Evolutionary conservation across 139 green algal genomes (phyloP).

Genomic region (Trebouxia sp.): DNA sequence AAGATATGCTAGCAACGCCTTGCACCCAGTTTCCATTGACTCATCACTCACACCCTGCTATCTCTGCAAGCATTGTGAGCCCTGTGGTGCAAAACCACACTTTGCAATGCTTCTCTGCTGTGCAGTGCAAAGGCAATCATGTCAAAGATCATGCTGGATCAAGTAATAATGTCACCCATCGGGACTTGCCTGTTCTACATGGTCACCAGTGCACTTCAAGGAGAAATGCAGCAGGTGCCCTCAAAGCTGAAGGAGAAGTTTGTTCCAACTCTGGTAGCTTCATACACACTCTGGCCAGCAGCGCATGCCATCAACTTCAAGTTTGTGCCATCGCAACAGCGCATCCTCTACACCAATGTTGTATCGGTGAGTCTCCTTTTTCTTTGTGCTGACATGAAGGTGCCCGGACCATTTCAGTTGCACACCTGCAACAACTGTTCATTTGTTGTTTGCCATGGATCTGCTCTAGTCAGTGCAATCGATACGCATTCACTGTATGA

Average conservation of each 20-base stretch:
- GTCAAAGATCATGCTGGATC: slow-evolving; percentile 45
- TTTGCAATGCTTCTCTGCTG: no score
- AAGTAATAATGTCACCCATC: slow-evolving; percentile 43
- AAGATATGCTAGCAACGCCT: no score
- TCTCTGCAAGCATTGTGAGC: no score
- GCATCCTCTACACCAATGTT: slow-evolving; percentile 59
- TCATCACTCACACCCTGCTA: no score
- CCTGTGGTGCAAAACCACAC: no score
- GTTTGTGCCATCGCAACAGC: slow-evolving; percentile 41
- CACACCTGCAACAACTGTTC: no score
- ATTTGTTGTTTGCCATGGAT: no score
- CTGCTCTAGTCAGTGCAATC: no score
- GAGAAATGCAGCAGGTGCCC: not conserved
- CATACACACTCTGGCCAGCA: slow-evolving; percentile 52
- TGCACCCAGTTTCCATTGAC: no score
- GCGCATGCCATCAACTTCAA: slow-evolving; percentile 59
- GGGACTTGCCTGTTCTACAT: slow-evolving; percentile 40
- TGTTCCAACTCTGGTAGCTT: slow-evolving; percentile 44
- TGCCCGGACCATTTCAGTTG: no score
- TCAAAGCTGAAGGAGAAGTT: slow-evolving; percentile 28
- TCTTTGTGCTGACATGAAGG: not conserved
- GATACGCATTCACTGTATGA: no score
- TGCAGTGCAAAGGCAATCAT: slow-evolving; percentile 34
- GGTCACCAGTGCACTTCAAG: slow-evolving; percentile 30
- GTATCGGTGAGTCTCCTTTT: slow-evolving; percentile 39